Evolutionary conservation across 768 basidiomycete species (phyloP).

Genomic region (Brasilioporus rufonigricans): DNA sequence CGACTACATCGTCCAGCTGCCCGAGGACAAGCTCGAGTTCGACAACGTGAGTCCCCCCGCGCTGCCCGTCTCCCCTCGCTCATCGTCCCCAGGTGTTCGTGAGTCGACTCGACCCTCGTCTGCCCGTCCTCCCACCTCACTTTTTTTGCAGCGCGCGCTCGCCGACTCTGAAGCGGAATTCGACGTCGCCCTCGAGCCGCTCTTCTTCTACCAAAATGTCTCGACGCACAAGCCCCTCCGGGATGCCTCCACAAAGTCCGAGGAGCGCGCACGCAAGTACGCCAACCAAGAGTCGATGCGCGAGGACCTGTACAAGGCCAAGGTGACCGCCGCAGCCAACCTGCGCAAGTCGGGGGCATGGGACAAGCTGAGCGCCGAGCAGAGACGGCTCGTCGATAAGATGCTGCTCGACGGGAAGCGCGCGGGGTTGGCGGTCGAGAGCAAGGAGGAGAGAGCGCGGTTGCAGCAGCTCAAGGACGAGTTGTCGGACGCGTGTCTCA

Average conservation of each 20-base stretch:
- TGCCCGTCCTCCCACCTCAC: neutral
- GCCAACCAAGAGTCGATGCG: conserved; percentile 79
- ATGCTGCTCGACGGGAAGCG: conserved; percentile 78
- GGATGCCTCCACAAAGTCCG: conserved; percentile 75
- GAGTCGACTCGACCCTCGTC: conserved; percentile 36
- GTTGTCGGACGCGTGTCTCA: conserved; percentile 70
- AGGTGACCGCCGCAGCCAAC: conserved; percentile 67
- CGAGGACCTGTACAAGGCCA: conserved; percentile 73
- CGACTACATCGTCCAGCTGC: conserved; percentile 62
- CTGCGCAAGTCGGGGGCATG: conserved; percentile 59
- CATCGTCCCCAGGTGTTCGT: conserved; percentile 65
- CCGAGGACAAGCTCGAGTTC: conserved; percentile 59
- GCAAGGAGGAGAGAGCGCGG: conserved; percentile 50
- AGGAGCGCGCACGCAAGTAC: conserved; percentile 68
- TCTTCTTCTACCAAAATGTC: conserved; percentile 82
- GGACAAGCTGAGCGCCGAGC: conserved; percentile 63
- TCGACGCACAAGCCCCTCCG: conserved; percentile 72
- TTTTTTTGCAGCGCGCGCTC: conserved; percentile 52
- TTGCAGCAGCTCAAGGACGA: conserved; percentile 70
- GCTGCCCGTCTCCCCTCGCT: neutral
- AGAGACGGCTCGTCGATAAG: conserved; percentile 77
- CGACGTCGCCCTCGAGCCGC: conserved; percentile 51
- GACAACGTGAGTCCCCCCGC: conserved; percentile 49
- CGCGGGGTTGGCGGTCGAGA: conserved; percentile 71
- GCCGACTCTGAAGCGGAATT: conserved; percentile 56